phyloP scores from a whole-genome alignment of 805 yeast genomes.

The Cyberlindnera veronae region DNA sequence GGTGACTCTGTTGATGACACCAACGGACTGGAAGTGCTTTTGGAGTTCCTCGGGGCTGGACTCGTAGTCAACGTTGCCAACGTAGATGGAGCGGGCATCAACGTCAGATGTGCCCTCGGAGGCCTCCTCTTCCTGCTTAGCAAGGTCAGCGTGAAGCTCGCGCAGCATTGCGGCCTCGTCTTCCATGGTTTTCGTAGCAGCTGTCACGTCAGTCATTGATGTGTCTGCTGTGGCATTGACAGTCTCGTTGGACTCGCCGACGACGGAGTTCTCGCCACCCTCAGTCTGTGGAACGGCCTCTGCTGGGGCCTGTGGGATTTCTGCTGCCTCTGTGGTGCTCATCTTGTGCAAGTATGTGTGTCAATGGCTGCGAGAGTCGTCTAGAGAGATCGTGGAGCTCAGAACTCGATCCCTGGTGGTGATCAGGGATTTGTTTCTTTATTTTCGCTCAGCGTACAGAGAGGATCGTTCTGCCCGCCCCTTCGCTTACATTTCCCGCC shows the following conservation, averaged over 20 bases:
- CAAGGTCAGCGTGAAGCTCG: conserved; percentile 51
- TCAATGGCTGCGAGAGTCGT: too few species aligned
- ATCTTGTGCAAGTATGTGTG: too few species aligned
- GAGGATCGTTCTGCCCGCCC: too few species aligned
- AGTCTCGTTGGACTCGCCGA: not conserved
- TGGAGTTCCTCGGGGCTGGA: conserved; percentile 79
- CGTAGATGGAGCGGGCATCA: conserved; percentile 76
- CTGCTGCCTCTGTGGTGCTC: not conserved
- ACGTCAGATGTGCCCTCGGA: conserved; percentile 55
- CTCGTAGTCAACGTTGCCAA: conserved; percentile 81
- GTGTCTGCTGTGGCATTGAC: conserved; percentile 1
- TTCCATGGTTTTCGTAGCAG: conserved; percentile 22
- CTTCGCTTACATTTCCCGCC: too few species aligned
- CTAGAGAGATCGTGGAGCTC: too few species aligned
- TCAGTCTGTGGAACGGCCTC: too few species aligned
- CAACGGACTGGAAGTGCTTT: conserved; percentile 64
- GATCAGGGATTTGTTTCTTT: too few species aligned
- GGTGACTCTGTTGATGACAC: conserved; percentile 76
- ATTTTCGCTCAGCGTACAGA: too few species aligned
- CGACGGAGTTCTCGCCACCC: too few species aligned
- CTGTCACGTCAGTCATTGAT: not conserved
- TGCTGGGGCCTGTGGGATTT: conserved; percentile 1
- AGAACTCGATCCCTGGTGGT: too few species aligned
- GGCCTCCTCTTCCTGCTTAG: conserved; percentile 37
- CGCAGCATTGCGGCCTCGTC: conserved; percentile 60